Conservation (phyloP, 495 filamentous ascomycete species). For the Penicillium goetzii region DNA sequence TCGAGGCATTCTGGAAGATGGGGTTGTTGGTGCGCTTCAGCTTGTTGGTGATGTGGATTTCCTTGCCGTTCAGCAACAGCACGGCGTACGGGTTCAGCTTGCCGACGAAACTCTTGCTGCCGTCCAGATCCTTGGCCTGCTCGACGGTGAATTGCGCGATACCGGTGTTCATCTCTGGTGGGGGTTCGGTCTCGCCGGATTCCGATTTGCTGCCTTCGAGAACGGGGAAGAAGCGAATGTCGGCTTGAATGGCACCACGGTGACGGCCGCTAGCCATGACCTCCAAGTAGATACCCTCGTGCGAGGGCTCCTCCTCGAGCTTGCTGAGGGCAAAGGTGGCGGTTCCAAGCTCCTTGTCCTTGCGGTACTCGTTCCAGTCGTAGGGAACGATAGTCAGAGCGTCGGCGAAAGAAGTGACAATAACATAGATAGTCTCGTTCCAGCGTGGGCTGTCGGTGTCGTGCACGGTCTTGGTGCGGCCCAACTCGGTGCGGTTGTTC, state of each 20-base stretch:
- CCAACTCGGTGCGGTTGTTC: conserved; percentile 77
- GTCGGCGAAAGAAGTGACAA: conserved; percentile 87
- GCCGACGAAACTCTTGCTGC: conserved; percentile 84
- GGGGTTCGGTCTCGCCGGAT: conserved; percentile 75
- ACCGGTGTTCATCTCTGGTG: conserved; percentile 88
- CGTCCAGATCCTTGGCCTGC: conserved; percentile 94
- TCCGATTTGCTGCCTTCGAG: conserved; percentile 70
- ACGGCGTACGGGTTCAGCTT: conserved; percentile 87
- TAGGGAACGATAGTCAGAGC: conserved; percentile 78
- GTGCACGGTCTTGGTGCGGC: conserved; percentile 83
- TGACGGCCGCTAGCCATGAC: conserved; percentile 82
- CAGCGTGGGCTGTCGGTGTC: conserved; percentile 87
- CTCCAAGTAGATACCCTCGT: conserved; percentile 84
- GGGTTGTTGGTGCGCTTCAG: conserved; percentile 96
- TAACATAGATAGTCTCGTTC: conserved; percentile 95
- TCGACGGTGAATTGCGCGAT: conserved; percentile 91
- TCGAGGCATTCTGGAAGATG: conserved; percentile 85
- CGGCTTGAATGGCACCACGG: conserved; percentile 76
- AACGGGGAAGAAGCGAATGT: conserved; percentile 95
- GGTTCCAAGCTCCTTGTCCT: conserved; percentile 92
- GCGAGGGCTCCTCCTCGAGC: conserved; percentile 71
- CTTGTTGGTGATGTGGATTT: conserved; percentile 81
- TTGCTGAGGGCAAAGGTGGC: conserved; percentile 84
- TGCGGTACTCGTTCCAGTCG: conserved; percentile 94
- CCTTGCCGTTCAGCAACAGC: conserved; percentile 85